Conservation (phyloP, 176 grass and related monocot genomes). For the Avena eriantha region DNA sequence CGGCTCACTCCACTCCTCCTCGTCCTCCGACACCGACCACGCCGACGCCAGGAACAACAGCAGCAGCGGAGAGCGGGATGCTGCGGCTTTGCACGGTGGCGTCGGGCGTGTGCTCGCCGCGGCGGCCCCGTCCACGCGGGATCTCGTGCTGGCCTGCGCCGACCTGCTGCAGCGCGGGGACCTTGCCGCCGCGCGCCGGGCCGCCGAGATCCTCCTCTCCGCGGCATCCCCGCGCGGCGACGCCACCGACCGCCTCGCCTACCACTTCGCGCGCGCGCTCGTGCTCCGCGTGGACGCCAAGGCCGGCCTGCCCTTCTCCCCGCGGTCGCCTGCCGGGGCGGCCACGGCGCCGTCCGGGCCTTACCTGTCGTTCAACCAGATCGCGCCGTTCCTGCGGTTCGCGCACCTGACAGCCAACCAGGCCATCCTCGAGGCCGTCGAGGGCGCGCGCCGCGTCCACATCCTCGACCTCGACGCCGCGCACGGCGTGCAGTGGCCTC, state of each 20-base stretch:
- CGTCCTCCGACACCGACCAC: conserved; percentile 44
- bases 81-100: not conserved
- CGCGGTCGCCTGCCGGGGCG: not conserved
- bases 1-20: conserved; percentile 70
- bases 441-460: conserved; percentile 70
- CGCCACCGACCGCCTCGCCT: conserved; percentile 68
- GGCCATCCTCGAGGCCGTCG: conserved; percentile 86
- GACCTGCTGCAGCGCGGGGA: conserved; percentile 76
- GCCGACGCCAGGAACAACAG: conserved; percentile 7
- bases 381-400: conserved; percentile 96
- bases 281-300: conserved; percentile 52
- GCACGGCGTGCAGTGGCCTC: conserved; percentile 96
- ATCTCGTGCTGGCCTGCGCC: conserved; percentile 72
- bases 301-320: conserved; percentile 26
- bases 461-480: conserved; percentile 91
- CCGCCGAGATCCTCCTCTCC: conserved; percentile 60
- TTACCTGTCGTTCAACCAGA: conserved; percentile 97
- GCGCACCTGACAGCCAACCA: conserved; percentile 97
- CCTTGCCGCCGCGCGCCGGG: conserved; percentile 54
- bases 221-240: conserved; percentile 65
- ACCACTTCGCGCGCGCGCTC: conserved; percentile 88
- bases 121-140: conserved; percentile 49
- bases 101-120: conserved; percentile 24
- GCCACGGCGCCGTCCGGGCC: conserved; percentile 38
- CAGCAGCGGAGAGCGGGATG: conserved; percentile 8